These are phyloP conservation scores for Strigomonas culicis DNA, from an alignment of 208 protist genomes.

Conservation along the genomic window DNA sequence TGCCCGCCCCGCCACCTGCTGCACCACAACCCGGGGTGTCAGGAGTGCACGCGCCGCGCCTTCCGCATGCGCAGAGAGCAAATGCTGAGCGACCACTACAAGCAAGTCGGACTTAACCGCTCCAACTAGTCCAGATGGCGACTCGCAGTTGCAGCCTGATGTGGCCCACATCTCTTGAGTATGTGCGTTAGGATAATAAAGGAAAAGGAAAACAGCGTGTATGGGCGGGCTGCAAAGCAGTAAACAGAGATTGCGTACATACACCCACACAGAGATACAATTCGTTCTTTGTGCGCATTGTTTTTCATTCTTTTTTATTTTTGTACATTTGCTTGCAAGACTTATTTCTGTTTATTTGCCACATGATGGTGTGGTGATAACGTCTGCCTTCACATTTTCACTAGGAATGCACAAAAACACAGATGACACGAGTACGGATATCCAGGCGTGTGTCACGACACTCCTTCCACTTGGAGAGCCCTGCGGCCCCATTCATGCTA, in stretches of 20 bases:
- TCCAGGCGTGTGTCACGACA: too few relatives aligned
- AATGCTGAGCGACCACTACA: constrained; percentile 41
- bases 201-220: not conserved
- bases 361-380: too few relatives aligned
- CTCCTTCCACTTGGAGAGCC: too few relatives aligned
- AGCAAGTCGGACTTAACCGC: constrained; percentile 2
- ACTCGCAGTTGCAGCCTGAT: too few relatives aligned
- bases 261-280: not conserved
- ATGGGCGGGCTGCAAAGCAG: not conserved
- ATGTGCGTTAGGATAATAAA: too few relatives aligned
- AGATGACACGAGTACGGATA: too few relatives aligned
- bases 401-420: too few relatives aligned
- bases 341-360: too few relatives aligned
- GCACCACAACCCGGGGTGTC: constrained; percentile 61
- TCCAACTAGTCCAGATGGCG: not conserved
- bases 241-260: not conserved
- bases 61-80: constrained; percentile 31
- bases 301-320: constrained; percentile 5
- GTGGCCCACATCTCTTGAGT: too few relatives aligned
- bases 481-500: too few relatives aligned
- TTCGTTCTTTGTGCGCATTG: constrained; percentile 11
- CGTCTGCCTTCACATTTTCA: too few relatives aligned
- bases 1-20: constrained; percentile 67
- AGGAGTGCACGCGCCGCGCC: constrained; percentile 51
- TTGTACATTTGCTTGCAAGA: not conserved